phyloP scores from a whole-genome alignment of 2,329 filamentous ascomycete species.

The Akanthomyces dipterigenus region DNA sequence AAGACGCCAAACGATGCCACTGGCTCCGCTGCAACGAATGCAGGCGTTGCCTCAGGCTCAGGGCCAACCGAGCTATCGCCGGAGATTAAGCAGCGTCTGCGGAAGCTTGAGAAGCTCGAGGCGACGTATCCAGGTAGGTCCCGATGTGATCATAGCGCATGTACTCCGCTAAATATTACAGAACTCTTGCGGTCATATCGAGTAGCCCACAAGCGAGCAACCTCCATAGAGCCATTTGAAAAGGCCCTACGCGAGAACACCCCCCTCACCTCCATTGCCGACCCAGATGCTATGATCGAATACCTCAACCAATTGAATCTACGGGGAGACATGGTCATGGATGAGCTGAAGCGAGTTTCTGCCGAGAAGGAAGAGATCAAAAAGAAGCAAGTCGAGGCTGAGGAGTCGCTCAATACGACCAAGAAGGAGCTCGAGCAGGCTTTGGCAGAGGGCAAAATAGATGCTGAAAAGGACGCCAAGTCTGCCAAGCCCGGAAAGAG shows the following conservation, averaged over 20 bases:
- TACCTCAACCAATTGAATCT: constrained; percentile 82
- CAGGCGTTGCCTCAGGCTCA: constrained; percentile 15
- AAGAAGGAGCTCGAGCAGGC: constrained; percentile 56
- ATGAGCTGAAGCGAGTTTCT: constrained; percentile 83
- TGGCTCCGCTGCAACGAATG: neutral
- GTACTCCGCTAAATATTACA: constrained; percentile 25
- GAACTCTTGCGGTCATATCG: constrained; percentile 89
- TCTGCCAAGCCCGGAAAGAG: constrained; percentile 13
- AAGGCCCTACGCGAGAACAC: constrained; percentile 86
- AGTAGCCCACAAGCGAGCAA: constrained; percentile 78
- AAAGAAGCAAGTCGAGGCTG: constrained; percentile 64
- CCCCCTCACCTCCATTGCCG: constrained; percentile 78
- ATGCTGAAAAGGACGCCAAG: constrained; percentile 11
- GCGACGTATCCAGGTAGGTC: constrained; percentile 70
- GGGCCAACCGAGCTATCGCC: constrained; percentile 53
- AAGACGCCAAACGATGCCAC: constrained; percentile 16
- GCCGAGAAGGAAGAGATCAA: constrained; percentile 74
- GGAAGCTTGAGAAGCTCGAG: constrained; percentile 86
- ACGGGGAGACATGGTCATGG: constrained; percentile 87
- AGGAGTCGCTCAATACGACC: constrained; percentile 55
- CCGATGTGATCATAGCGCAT: neutral
- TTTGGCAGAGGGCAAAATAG: constrained; percentile 43
- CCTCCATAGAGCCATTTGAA: constrained; percentile 89
- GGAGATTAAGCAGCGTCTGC: constrained; percentile 68
- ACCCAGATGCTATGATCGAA: constrained; percentile 77